Conservation (phyloP, 2,329 filamentous ascomycete species). For the Thermoascus crustaceus region DNA sequence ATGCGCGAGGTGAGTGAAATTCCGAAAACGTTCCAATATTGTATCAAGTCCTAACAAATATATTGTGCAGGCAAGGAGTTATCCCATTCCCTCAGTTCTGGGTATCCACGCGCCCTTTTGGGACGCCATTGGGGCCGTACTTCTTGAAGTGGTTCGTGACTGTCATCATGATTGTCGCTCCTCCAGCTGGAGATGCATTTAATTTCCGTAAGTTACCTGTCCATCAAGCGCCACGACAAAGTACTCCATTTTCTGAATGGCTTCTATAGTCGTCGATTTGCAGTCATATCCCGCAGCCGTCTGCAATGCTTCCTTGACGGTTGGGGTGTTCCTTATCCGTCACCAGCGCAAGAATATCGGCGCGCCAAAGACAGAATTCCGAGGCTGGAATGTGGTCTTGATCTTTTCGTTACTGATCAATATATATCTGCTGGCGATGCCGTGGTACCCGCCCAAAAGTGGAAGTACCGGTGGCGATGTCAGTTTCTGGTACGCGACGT, state of each 20-base stretch:
- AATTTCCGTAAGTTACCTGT: slow-evolving; percentile 42
- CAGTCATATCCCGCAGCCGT: slow-evolving; percentile 50
- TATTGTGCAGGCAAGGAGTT: slow-evolving; percentile 46
- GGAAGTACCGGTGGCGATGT: slow-evolving; percentile 56
- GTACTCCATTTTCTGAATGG: slow-evolving; percentile 2
- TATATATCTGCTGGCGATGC: slow-evolving; percentile 58
- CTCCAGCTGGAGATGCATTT: slow-evolving; percentile 57
- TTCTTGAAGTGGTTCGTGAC: slow-evolving; percentile 51
- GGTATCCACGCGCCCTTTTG: slow-evolving; percentile 56
- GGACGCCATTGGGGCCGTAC: slow-evolving; percentile 55
- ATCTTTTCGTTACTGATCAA: slow-evolving; percentile 54
- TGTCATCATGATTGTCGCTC: slow-evolving; percentile 51
- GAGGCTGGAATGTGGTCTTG: slow-evolving; percentile 51
- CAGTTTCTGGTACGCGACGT: slow-evolving; percentile 67
- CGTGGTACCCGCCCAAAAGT: slow-evolving; percentile 60
- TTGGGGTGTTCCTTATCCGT: slow-evolving; percentile 53
- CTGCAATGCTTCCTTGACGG: slow-evolving; percentile 50
- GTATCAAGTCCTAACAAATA: slow-evolving; percentile 1
- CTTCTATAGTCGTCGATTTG: slow-evolving; percentile 53
- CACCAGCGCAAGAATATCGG: slow-evolving; percentile 45
- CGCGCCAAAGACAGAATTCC: slow-evolving; percentile 45
- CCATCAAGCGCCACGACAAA: neutral
- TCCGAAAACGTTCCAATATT: neutral
- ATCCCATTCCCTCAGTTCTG: slow-evolving; percentile 54
- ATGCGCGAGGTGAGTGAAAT: slow-evolving; percentile 41